These are phyloP conservation scores for Thielaviopsis ethacetica DNA, from an alignment of 2,329 filamentous ascomycete species.

Conservation along the genomic window DNA sequence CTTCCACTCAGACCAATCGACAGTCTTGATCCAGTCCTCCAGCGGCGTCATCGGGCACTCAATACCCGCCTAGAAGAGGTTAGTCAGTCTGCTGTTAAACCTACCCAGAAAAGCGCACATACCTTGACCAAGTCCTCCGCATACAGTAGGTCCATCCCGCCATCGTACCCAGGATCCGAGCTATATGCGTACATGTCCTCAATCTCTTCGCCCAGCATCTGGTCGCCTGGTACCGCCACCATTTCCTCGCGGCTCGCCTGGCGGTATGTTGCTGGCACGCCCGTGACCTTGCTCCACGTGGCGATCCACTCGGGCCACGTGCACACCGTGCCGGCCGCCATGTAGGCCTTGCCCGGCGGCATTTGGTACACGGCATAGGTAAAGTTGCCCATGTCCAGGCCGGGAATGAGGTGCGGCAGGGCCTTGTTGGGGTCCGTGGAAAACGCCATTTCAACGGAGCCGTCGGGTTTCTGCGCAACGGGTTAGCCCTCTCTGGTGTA, in stretches of 20 bases:
- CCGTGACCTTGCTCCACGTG: slow-evolving; percentile 24
- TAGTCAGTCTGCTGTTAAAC: not conserved
- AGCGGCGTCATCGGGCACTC: slow-evolving; percentile 27
- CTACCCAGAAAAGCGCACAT: slow-evolving; percentile 12
- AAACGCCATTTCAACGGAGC: slow-evolving; percentile 30
- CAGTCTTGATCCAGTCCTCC: slow-evolving; percentile 21
- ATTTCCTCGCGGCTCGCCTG: slow-evolving; percentile 26
- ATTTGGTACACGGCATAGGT: slow-evolving; percentile 32
- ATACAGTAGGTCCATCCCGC: slow-evolving; percentile 26
- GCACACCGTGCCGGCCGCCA: slow-evolving; percentile 29
- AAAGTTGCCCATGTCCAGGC: slow-evolving; percentile 30
- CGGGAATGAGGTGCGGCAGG: slow-evolving; percentile 29
- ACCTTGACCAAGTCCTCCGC: slow-evolving; percentile 29
- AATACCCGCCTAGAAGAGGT: slow-evolving; percentile 22
- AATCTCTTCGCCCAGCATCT: slow-evolving; percentile 24
- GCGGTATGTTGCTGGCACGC: slow-evolving; percentile 21
- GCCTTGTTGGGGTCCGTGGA: slow-evolving; percentile 23
- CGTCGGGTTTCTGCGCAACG: slow-evolving; percentile 17
- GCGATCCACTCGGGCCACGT: slow-evolving; percentile 30
- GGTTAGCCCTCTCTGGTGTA: not conserved
- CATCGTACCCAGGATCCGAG: slow-evolving; percentile 32
- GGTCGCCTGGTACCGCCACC: slow-evolving; percentile 16
- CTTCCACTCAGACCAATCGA: slow-evolving; percentile 20
- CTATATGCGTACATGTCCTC: slow-evolving; percentile 31
- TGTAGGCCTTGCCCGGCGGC: slow-evolving; percentile 31